A percentile compares a stretch with the other conserved stretches of the same genome.
Conservation (phyloP, 768 basidiomycete species). For the Mycena polygramma region DNA sequence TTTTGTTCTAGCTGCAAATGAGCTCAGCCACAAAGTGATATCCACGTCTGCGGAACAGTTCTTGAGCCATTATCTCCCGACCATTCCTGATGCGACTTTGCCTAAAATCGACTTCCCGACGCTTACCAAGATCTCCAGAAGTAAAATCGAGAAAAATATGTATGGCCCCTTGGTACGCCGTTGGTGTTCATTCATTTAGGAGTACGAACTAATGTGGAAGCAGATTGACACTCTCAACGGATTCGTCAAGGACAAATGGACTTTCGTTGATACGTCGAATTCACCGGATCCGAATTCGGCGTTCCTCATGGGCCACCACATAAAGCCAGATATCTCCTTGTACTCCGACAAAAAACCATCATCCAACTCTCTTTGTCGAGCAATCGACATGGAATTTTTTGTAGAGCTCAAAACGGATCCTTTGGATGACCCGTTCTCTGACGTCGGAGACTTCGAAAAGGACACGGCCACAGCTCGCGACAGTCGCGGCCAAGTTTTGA, state of each 20-base stretch:
- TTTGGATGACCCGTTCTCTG: slow-evolving; percentile 23
- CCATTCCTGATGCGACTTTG: no score
- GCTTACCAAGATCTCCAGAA: slow-evolving; percentile 16
- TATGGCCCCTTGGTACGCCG: slow-evolving; percentile 27
- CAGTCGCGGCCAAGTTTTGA: slow-evolving; percentile 30
- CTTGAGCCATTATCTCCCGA: no score
- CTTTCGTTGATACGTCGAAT: slow-evolving; percentile 16
- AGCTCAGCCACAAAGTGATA: slow-evolving; percentile 41
- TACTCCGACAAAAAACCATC: slow-evolving; percentile 23
- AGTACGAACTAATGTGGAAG: neutral
- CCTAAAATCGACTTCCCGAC: slow-evolving; percentile 13
- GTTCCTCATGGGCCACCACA: neutral
- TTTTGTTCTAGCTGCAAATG: no score
- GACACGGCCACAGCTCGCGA: slow-evolving; percentile 15
- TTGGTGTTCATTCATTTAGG: slow-evolving; percentile 4
- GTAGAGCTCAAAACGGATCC: slow-evolving; percentile 28
- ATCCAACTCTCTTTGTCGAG: slow-evolving; percentile 11
- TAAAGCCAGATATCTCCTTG: slow-evolving; percentile 33
- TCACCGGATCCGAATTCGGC: slow-evolving; percentile 17
- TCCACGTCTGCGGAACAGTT: slow-evolving; percentile 48
- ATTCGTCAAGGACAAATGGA: slow-evolving; percentile 17
- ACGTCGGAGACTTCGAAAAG: neutral
- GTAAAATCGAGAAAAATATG: slow-evolving; percentile 23
- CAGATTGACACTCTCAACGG: slow-evolving; percentile 23
- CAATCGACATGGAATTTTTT: slow-evolving; percentile 29